Evolutionary conservation across 176 grass and related monocot species (phyloP).

Genomic region (Oryza longistaminata): DNA sequence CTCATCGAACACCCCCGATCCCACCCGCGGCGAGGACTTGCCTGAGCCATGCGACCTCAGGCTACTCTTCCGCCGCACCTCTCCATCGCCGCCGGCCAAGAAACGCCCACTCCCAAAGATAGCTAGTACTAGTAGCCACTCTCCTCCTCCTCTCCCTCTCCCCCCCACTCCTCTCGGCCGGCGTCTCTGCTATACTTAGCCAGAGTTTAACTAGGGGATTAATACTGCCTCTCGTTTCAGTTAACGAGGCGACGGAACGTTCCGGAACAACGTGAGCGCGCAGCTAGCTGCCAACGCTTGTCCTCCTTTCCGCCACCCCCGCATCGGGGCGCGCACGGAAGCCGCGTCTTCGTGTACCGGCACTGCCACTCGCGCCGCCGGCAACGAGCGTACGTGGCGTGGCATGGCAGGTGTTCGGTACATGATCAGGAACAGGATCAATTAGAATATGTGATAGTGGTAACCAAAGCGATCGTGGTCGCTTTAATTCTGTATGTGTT

Average conservation of each 20-base stretch:
- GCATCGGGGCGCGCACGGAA: not conserved
- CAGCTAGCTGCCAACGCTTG: conserved; percentile 15
- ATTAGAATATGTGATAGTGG: conserved; percentile 26
- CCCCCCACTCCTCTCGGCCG: not conserved
- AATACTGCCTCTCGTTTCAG: not conserved
- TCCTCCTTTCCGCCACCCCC: conserved; percentile 26
- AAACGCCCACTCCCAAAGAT: not conserved
- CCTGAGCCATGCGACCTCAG: conserved; percentile 42
- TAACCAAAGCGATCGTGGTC: not conserved
- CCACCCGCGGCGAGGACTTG: conserved; percentile 22
- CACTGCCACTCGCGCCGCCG: not conserved
- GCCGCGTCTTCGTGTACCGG: not conserved
- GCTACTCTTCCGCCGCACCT: conserved; percentile 40
- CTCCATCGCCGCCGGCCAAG: conserved; percentile 38
- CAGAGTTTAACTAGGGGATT: not conserved
- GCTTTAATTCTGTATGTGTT: not conserved
- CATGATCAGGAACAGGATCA: not conserved
- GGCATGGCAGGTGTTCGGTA: not conserved
- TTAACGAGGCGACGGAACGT: conserved; percentile 24
- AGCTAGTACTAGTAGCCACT: not conserved
- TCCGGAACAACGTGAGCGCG: conserved; percentile 49
- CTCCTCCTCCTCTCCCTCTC: no score
- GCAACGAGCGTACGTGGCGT: conserved; percentile 20
- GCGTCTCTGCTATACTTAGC: not conserved
- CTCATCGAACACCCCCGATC: conserved; percentile 25